These are phyloP conservation scores for Herpetomonas muscarum DNA, from an alignment of 208 protist genomes.

Conservation along the genomic window DNA sequence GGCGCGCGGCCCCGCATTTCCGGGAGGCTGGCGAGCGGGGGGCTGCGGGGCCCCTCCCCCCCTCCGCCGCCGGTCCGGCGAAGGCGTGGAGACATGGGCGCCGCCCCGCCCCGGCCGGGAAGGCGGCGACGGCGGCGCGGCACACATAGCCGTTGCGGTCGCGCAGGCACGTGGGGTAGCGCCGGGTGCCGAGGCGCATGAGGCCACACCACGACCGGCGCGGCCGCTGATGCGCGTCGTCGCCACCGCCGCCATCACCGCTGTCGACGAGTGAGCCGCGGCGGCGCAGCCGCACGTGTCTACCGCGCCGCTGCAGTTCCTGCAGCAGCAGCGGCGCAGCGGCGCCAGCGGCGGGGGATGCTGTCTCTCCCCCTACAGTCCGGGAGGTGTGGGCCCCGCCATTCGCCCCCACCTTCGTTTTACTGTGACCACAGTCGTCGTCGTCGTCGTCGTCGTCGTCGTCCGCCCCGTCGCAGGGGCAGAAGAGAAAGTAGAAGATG, in stretches of 20 bases:
- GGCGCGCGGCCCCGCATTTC: constrained; percentile 1
- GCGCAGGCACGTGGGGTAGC: not conserved
- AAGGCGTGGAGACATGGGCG: no score
- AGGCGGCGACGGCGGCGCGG: no score
- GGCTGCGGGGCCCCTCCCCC: no score
- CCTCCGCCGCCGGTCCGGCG: no score
- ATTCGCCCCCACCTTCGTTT: no score
- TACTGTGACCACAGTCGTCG: no score
- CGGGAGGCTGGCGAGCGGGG: not conserved
- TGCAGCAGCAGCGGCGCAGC: no score
- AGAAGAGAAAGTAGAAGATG: constrained; percentile 62
- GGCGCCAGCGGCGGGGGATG: not conserved
- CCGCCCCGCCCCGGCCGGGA: no score
- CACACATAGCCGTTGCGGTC: no score
- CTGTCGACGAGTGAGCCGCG: not conserved
- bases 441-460: not conserved
- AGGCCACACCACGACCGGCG: constrained; percentile 43
- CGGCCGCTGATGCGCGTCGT: constrained; percentile 1
- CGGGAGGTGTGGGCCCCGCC: no score
- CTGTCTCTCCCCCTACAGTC: no score
- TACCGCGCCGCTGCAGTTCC: no score
- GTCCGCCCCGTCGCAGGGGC: constrained; percentile 6
- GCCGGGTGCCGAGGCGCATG: constrained; percentile 3
- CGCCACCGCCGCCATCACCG: not conserved
- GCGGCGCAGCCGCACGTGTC: constrained; percentile 51